These are phyloP conservation scores for Trichoderma aggressivum DNA, from an alignment of 2,329 filamentous ascomycete genomes.

Conservation along the genomic window DNA sequence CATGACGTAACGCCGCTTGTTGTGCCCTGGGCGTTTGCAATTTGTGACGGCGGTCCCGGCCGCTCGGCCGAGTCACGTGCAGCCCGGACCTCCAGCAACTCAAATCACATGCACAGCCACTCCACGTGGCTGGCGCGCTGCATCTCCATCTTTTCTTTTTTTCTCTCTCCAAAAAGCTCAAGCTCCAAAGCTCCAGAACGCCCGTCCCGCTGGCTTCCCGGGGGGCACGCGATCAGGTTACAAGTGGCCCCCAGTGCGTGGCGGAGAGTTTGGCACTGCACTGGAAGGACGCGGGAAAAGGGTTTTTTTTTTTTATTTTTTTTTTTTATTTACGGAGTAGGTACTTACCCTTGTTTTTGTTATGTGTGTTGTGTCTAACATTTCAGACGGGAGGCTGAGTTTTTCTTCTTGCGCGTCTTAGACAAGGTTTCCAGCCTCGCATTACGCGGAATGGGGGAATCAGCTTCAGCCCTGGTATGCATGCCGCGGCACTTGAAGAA, in stretches of 20 bases:
- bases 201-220: slow-evolving; percentile 12
- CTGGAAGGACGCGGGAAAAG: background rate
- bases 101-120: slow-evolving; percentile 16
- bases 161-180: background rate
- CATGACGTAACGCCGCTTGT: slow-evolving; percentile 8
- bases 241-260: background rate
- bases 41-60: slow-evolving; percentile 16
- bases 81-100: background rate
- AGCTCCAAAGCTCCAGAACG: background rate
- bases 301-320: background rate
- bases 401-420: background rate
- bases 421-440: background rate
- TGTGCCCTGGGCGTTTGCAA: background rate
- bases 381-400: background rate
- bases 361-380: background rate
- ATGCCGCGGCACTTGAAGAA: background rate
- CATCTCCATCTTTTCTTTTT: background rate
- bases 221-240: slow-evolving; percentile 5
- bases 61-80: slow-evolving; percentile 16
- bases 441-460: background rate
- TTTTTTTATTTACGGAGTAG: too few relatives aligned
- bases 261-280: background rate
- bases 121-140: slow-evolving; percentile 12
- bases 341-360: background rate
- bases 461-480: background rate